Evolutionary conservation across 2,329 filamentous ascomycete genomes (phyloP).

Genomic region (Phaeosphaeriaceae sp.): DNA sequence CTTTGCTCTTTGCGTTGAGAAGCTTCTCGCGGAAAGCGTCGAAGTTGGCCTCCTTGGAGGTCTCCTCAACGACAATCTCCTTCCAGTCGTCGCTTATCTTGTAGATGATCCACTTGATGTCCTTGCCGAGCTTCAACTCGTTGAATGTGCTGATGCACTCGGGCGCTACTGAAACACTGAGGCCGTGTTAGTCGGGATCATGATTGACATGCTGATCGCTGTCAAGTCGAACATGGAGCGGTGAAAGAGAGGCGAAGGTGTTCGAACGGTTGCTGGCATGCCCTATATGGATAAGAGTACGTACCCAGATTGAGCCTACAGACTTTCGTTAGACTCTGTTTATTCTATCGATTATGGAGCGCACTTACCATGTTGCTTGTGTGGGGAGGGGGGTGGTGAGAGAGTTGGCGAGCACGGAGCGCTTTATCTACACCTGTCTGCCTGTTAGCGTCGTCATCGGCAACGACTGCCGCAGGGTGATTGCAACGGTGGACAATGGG

Average conservation of each 20-base stretch:
- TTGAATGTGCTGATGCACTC: constrained; percentile 77
- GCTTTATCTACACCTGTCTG: constrained; percentile 45
- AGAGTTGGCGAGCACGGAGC: constrained; percentile 26
- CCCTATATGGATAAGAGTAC: constrained; percentile 30
- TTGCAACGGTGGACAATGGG: constrained; percentile 10
- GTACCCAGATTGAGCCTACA: constrained; percentile 54
- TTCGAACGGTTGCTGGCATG: no score
- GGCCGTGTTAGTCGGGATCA: constrained; percentile 18
- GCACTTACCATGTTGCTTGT: constrained; percentile 45
- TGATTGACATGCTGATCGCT: no score
- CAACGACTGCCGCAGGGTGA: constrained; percentile 19
- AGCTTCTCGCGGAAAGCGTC: constrained; percentile 79
- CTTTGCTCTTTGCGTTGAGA: constrained; percentile 74
- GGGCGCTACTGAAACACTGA: constrained; percentile 73
- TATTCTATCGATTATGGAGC: background rate
- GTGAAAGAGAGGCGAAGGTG: constrained; percentile 9
- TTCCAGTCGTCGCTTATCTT: constrained; percentile 85
- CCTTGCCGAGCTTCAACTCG: constrained; percentile 82
- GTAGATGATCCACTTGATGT: constrained; percentile 84
- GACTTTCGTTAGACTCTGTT: constrained; percentile 21
- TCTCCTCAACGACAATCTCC: constrained; percentile 81
- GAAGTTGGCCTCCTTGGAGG: constrained; percentile 71
- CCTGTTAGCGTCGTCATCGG: constrained; percentile 49
- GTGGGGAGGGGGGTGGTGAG: constrained; percentile 26
- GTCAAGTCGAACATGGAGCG: background rate